Conservation (phyloP, 164 flowering plant genomes). For the Brasenia schreberi region DNA sequence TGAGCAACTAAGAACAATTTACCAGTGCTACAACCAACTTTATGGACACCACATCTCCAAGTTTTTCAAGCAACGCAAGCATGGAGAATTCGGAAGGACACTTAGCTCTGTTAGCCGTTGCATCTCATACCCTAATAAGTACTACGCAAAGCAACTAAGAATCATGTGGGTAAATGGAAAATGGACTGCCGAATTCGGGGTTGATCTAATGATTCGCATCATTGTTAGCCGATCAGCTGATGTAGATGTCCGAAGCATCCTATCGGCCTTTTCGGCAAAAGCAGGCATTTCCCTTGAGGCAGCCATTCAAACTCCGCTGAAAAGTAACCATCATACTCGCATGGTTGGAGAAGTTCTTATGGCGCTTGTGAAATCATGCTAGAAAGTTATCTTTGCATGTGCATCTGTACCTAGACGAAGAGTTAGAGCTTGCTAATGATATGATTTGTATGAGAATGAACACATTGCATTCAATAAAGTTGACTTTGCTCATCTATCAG, state of each 20-base stretch:
- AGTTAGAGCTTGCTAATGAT: neutral
- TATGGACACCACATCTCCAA: constrained; percentile 32
- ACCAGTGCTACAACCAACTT: constrained; percentile 23
- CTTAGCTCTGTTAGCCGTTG: constrained; percentile 13
- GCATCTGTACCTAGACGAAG: neutral
- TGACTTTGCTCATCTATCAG: too few relatives aligned
- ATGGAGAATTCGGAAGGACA: constrained; percentile 25
- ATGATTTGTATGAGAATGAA: neutral
- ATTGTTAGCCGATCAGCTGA: constrained; percentile 11
- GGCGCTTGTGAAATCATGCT: neutral
- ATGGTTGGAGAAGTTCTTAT: neutral
- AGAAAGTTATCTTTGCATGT: neutral
- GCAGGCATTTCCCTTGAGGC: neutral
- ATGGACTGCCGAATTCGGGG: neutral
- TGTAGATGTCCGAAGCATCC: constrained; percentile 11
- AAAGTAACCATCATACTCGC: neutral
- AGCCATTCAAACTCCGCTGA: neutral
- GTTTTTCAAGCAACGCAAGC: constrained; percentile 20
- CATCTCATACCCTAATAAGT: constrained; percentile 21
- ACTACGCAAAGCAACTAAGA: constrained; percentile 23
- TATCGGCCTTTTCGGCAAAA: constrained; percentile 16
- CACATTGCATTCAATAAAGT: too few relatives aligned
- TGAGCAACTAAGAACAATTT: constrained; percentile 19
- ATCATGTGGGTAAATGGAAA: constrained; percentile 5
- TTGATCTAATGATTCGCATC: constrained; percentile 7